Evolutionary conservation across 2,329 filamentous ascomycete genomes (phyloP).

Genomic region (Apiospora aurea): DNA sequence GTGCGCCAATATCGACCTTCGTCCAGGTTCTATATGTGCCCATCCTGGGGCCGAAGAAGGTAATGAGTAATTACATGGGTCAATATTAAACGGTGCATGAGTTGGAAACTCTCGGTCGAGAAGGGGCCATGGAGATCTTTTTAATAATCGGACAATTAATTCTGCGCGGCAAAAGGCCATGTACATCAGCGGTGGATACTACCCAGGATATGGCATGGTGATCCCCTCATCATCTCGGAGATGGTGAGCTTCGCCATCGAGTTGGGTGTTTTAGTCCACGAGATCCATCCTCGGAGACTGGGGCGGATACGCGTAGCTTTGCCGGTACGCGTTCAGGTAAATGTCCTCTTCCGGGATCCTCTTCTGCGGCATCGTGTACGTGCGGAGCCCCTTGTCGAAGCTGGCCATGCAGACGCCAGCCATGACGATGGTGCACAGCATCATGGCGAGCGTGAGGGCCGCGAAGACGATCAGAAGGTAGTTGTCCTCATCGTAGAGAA

Average conservation of each 20-base stretch:
- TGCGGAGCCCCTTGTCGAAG: slow-evolving; percentile 5
- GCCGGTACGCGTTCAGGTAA: not conserved
- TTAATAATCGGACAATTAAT: too few species aligned
- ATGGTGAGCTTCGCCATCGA: too few species aligned
- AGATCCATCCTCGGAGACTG: slow-evolving; percentile 11
- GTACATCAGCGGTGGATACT: too few species aligned
- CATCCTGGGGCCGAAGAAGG: too few species aligned
- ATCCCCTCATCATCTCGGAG: not conserved
- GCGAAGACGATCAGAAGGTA: slow-evolving; percentile 19
- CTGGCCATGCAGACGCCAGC: not conserved
- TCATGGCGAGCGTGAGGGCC: not conserved
- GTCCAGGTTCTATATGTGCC: too few species aligned
- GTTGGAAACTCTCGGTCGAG: too few species aligned
- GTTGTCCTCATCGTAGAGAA: not conserved
- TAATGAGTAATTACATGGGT: too few species aligned
- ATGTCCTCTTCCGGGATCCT: slow-evolving; percentile 1
- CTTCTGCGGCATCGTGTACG: slow-evolving; percentile 17
- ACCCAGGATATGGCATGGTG: too few species aligned
- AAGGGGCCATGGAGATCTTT: too few species aligned
- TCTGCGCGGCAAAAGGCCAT: too few species aligned
- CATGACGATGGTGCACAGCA: slow-evolving; percentile 16
- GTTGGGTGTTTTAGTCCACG: not conserved
- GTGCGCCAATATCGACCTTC: too few species aligned
- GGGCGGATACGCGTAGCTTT: not conserved
- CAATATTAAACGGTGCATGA: too few species aligned